Evolutionary conservation across 169 alveolate genomes (phyloP).

Genomic region (Eimeria necatrix): DNA sequence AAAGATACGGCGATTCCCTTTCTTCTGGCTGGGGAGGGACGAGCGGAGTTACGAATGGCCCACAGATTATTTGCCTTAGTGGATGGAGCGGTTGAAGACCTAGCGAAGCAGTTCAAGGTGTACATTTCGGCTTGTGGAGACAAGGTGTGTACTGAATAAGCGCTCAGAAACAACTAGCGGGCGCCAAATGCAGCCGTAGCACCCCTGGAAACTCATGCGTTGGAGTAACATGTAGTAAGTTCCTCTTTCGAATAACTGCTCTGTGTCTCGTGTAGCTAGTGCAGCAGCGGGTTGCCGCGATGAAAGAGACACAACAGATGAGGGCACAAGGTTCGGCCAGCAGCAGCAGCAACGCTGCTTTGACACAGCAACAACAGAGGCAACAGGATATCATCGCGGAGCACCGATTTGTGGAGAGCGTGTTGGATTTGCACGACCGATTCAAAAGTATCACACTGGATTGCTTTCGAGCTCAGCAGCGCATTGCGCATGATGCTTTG

Average conservation of each 20-base stretch:
- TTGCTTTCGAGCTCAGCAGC: constrained; percentile 78
- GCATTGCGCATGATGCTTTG: constrained; percentile 6
- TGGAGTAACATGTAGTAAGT: too few relatives aligned
- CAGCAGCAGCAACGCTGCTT: constrained; percentile 65
- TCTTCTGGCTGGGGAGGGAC: constrained; percentile 77
- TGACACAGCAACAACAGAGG: constrained; percentile 69
- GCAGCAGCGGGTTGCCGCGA: constrained; percentile 64
- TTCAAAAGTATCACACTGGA: constrained; percentile 74
- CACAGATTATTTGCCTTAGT: constrained; percentile 83
- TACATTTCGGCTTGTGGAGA: constrained; percentile 83
- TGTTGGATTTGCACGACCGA: constrained; percentile 76
- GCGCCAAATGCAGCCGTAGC: background rate
- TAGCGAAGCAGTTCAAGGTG: constrained; percentile 81
- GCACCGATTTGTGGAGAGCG: constrained; percentile 79
- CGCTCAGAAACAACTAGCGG: background rate
- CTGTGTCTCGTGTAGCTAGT: constrained; percentile 29
- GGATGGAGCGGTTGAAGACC: constrained; percentile 81
- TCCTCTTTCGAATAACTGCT: background rate
- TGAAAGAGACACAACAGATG: constrained; percentile 78
- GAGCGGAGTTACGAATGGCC: constrained; percentile 74
- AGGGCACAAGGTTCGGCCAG: constrained; percentile 72
- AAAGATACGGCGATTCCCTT: constrained; percentile 80
- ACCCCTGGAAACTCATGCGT: background rate
- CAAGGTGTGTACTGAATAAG: constrained; percentile 14
- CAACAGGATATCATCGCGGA: constrained; percentile 65